A percentile compares a stretch with the other conserved stretches of the same genome.
Evolutionary conservation across 2,329 filamentous ascomycete species (phyloP).

Genomic region (Aspergillus novofumigatus): DNA sequence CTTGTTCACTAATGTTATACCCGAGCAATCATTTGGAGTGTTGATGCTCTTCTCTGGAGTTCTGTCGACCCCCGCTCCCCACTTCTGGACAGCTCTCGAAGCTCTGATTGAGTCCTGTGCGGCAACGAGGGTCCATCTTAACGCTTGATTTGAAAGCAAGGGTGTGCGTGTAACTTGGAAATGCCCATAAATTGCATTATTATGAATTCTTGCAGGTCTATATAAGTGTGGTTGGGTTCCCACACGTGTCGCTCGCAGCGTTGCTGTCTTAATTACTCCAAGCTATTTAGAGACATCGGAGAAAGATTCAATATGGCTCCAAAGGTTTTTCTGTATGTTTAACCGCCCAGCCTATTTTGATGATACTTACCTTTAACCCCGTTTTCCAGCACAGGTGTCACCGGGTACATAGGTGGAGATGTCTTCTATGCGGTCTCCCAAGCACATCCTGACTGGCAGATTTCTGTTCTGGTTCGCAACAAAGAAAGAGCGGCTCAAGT

Average conservation of each 20-base stretch:
- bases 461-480: slow-evolving; percentile 43
- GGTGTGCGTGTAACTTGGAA: slow-evolving; percentile 4
- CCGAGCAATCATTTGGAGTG: not conserved
- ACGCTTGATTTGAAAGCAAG: not conserved
- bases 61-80: not conserved
- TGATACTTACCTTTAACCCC: not conserved
- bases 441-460: slow-evolving; percentile 46
- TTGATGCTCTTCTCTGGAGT: not conserved
- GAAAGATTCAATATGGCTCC: not conserved
- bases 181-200: not conserved
- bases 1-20: not conserved
- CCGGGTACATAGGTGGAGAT: slow-evolving; percentile 54
- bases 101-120: not conserved
- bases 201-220: not conserved
- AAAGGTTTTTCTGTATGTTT: not conserved
- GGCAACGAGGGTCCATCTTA: not conserved
- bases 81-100: not conserved
- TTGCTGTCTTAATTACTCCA: not conserved
- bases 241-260: not conserved
- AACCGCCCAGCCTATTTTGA: not conserved
- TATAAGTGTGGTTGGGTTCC: not conserved
- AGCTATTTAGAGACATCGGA: not conserved
- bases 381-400: slow-evolving; percentile 44
- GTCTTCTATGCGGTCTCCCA: slow-evolving; percentile 44
- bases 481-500: slow-evolving; percentile 41